These are phyloP conservation scores for Stagonosporopsis chrysanthemi DNA, from an alignment of 2,329 filamentous ascomycete species.

Conservation along the genomic window DNA sequence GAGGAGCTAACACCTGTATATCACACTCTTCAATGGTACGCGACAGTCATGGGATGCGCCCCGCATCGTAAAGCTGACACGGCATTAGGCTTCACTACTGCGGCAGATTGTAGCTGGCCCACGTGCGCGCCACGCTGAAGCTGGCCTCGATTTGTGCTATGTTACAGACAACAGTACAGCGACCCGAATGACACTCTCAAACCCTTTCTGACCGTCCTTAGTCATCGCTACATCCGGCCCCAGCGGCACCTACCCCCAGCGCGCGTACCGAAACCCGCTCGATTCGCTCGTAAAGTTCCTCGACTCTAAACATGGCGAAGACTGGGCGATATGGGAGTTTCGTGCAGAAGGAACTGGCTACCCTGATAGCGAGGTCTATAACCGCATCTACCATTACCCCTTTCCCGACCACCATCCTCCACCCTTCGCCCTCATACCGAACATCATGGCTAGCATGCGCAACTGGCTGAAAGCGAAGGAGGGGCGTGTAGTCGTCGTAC, in stretches of 20 bases:
- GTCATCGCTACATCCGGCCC: constrained; percentile 83
- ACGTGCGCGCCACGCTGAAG: constrained; percentile 81
- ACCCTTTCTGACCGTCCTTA: constrained; percentile 51
- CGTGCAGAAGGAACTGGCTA: constrained; percentile 96
- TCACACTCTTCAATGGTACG: constrained; percentile 8
- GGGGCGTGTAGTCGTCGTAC: constrained; percentile 81
- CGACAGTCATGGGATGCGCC: not conserved
- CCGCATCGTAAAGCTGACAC: constrained; percentile 7
- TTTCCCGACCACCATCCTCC: constrained; percentile 98
- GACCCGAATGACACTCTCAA: not conserved
- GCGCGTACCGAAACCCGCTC: constrained; percentile 92
- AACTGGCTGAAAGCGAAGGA: constrained; percentile 72
- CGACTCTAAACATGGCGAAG: constrained; percentile 75
- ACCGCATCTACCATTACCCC: constrained; percentile 86
- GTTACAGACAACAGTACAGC: constrained; percentile 79
- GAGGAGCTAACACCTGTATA: constrained; percentile 1
- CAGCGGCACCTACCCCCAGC: constrained; percentile 85
- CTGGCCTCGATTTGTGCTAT: constrained; percentile 93
- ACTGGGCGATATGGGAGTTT: constrained; percentile 99
- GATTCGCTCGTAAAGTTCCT: constrained; percentile 87
- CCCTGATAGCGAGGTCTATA: constrained; percentile 86
- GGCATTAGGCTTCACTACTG: constrained; percentile 62
- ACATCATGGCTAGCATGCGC: constrained; percentile 91
- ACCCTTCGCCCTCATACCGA: constrained; percentile 85
- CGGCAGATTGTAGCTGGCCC: constrained; percentile 92